Conservation (phyloP, 257 asterid genomes). For the Solanum etuberosum region DNA sequence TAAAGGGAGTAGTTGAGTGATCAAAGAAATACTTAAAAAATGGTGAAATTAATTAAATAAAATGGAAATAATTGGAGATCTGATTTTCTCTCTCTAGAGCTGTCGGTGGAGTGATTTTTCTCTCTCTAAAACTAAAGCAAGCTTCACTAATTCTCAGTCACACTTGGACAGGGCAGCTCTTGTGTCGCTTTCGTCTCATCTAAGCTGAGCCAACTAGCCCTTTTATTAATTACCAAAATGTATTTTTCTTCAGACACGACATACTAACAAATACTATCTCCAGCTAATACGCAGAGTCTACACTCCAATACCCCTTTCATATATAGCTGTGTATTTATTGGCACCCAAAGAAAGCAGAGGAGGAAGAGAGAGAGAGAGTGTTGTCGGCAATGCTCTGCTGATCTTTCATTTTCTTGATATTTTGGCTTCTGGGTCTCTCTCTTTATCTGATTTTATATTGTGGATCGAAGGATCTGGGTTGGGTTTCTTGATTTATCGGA, state of each 20-base stretch:
- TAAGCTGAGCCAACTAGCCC: constrained; percentile 9
- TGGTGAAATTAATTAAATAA: neutral
- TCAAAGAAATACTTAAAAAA: neutral
- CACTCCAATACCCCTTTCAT: neutral
- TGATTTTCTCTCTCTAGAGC: neutral
- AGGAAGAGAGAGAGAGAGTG: constrained; percentile 8
- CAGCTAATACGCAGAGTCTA: constrained; percentile 17
- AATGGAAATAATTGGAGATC: neutral
- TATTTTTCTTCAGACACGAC: neutral
- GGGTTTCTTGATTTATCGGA: constrained; percentile 17
- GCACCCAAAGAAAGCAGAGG: neutral
- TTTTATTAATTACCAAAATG: neutral
- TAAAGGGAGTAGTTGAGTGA: neutral
- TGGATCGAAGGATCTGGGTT: constrained; percentile 1
- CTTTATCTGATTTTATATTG: neutral
- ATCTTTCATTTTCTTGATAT: neutral
- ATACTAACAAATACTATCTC: neutral
- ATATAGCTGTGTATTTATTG: neutral
- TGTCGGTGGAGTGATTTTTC: constrained; percentile 3
- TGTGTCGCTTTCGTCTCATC: constrained; percentile 45
- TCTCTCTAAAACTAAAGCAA: constrained; percentile 14
- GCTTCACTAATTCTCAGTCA: constrained; percentile 14
- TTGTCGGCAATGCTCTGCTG: constrained; percentile 7
- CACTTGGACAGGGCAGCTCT: constrained; percentile 16
- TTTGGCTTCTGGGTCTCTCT: neutral